Conservation (phyloP, 768 basidiomycete genomes). For the Leccinum rimulosum region DNA sequence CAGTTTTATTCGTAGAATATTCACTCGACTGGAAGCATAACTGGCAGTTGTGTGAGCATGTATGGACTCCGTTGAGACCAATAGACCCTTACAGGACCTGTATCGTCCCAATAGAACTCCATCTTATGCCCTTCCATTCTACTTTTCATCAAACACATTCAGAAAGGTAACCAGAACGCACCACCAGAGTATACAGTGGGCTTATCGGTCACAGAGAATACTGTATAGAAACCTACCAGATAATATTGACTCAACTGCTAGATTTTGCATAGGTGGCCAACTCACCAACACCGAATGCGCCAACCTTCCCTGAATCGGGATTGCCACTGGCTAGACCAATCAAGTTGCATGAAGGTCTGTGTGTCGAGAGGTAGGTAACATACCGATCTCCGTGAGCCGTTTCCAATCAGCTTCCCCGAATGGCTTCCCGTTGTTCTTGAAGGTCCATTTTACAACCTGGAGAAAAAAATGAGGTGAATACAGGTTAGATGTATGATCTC, state of each 20-base stretch:
- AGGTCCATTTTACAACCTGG: neutral
- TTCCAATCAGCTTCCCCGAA: constrained; percentile 89
- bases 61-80: constrained; percentile 38
- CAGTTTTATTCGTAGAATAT: constrained; percentile 43
- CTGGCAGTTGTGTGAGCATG: constrained; percentile 32
- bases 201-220: constrained; percentile 78
- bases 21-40: constrained; percentile 67
- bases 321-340: constrained; percentile 74
- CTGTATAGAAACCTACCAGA: constrained; percentile 60
- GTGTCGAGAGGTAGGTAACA: constrained; percentile 10
- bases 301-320: constrained; percentile 92
- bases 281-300: constrained; percentile 82
- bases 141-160: constrained; percentile 1
- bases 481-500: constrained; percentile 23
- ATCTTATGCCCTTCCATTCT: constrained; percentile 69
- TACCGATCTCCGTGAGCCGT: constrained; percentile 85
- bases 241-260: constrained; percentile 19
- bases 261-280: neutral
- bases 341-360: neutral
- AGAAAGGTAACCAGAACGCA: constrained; percentile 26
- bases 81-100: constrained; percentile 45
- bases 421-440: constrained; percentile 53
- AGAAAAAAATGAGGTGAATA: constrained; percentile 19
- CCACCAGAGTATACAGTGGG: constrained; percentile 76
- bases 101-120: constrained; percentile 91